A percentile compares a stretch with the other conserved stretches of the same genome.
Conservation (phyloP, 768 basidiomycete genomes). For the Clavulina sp. region DNA sequence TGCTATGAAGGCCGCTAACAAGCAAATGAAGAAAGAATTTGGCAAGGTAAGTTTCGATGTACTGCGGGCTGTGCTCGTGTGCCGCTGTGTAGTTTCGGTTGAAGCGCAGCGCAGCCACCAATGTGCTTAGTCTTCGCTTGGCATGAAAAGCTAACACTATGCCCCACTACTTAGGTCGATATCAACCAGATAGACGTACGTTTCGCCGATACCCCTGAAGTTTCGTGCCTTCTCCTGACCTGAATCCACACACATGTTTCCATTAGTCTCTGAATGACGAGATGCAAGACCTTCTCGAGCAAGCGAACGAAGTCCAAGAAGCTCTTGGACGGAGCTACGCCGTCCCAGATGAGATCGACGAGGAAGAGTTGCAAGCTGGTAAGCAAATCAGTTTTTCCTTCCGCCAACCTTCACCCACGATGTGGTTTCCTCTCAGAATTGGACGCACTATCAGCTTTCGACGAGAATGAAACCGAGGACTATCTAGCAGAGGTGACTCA, state of each 20-base stretch:
- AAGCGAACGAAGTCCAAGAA: conserved; percentile 96
- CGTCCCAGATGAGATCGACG: conserved; percentile 94
- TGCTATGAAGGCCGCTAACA: conserved; percentile 90
- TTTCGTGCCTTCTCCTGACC: not conserved
- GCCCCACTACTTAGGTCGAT: conserved; percentile 28
- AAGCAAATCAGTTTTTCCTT: conserved; percentile 12
- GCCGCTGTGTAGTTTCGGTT: not conserved
- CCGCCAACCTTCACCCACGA: too few relatives aligned
- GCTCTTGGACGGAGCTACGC: conserved; percentile 82
- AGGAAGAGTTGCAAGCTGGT: conserved; percentile 95
- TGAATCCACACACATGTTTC: not conserved
- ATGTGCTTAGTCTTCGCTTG: not conserved
- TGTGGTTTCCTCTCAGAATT: too few relatives aligned
- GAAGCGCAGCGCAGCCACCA: not conserved
- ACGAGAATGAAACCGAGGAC: not conserved
- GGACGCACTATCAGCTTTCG: not conserved
- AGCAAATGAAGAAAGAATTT: conserved; percentile 91
- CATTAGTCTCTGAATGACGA: conserved; percentile 82
- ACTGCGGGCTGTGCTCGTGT: too few relatives aligned
- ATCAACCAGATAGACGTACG: conserved; percentile 94
- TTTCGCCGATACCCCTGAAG: not conserved
- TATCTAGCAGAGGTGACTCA: not conserved
- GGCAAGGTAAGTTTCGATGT: conserved; percentile 79
- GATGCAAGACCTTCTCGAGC: conserved; percentile 93
- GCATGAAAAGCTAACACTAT: not conserved